Evolutionary conservation across 2,329 filamentous ascomycete species (phyloP).

Genomic region (Colletotrichum lini): DNA sequence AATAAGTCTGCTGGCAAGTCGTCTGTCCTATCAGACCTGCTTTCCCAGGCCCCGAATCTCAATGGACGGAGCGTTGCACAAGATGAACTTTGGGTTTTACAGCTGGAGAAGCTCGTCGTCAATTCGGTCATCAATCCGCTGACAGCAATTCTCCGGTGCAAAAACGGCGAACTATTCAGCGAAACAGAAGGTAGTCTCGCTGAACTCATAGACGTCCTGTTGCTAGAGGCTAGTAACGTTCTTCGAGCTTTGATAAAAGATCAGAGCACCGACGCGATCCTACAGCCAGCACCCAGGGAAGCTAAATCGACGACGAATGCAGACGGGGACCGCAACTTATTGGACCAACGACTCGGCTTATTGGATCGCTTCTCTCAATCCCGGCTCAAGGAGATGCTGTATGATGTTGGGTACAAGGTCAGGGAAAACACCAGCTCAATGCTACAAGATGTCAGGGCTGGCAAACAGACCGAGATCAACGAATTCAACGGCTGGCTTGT

Average conservation of each 20-base stretch:
- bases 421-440: slow-evolving; percentile 72
- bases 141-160: slow-evolving; percentile 82
- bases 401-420: slow-evolving; percentile 63
- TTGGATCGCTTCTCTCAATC: slow-evolving; percentile 59
- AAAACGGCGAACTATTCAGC: slow-evolving; percentile 83
- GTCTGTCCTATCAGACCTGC: slow-evolving; percentile 58
- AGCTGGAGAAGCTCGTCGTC: slow-evolving; percentile 88
- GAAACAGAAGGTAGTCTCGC: slow-evolving; percentile 66
- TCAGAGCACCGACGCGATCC: slow-evolving; percentile 54
- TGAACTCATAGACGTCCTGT: slow-evolving; percentile 75
- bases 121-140: slow-evolving; percentile 88
- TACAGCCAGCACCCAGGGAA: slow-evolving; percentile 44
- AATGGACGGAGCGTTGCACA: slow-evolving; percentile 56
- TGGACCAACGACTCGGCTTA: slow-evolving; percentile 38
- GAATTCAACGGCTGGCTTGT: slow-evolving; percentile 74
- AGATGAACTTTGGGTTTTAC: slow-evolving; percentile 68
- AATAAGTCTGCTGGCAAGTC: slow-evolving; percentile 43
- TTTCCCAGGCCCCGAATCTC: slow-evolving; percentile 61
- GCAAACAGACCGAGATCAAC: slow-evolving; percentile 67
- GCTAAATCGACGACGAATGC: not conserved
- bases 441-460: slow-evolving; percentile 70
- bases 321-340: slow-evolving; percentile 10
- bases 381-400: slow-evolving; percentile 61
- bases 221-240: slow-evolving; percentile 83
- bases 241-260: slow-evolving; percentile 78